These are phyloP conservation scores for Dothidotthia symphoricarpi DNA, from an alignment of 2,329 filamentous ascomycete genomes.

Conservation along the genomic window DNA sequence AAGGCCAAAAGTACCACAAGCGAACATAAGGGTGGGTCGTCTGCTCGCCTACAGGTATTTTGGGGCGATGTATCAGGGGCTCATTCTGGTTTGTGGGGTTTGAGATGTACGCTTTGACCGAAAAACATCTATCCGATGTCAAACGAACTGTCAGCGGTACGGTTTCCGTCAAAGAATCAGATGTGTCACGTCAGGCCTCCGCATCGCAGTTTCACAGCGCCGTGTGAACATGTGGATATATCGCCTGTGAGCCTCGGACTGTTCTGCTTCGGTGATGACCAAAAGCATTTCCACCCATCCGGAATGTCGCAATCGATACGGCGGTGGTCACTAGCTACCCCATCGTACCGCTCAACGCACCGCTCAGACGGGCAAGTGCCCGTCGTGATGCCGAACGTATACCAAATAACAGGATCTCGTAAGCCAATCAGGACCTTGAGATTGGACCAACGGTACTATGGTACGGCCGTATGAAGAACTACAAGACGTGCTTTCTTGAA, in stretches of 20 bases:
- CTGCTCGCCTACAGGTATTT: constrained; percentile 6
- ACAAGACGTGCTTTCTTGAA: no score
- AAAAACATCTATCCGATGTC: constrained; percentile 7
- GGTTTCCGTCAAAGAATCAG: neutral
- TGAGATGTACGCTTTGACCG: constrained; percentile 18
- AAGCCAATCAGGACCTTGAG: no score
- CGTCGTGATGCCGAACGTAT: neutral
- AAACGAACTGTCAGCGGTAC: constrained; percentile 9
- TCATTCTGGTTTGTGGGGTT: constrained; percentile 11
- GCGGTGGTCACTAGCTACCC: neutral
- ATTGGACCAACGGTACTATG: no score
- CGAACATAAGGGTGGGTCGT: neutral
- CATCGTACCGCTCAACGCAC: neutral
- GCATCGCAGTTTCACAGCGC: no score
- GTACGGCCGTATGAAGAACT: no score
- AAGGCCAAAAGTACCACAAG: constrained; percentile 6
- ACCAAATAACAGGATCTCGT: no score
- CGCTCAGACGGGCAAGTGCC: neutral
- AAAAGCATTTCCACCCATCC: no score
- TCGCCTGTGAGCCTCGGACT: no score
- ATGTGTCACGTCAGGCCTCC: neutral
- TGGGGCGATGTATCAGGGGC: constrained; percentile 14
- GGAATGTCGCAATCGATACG: neutral
- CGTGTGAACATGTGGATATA: no score
- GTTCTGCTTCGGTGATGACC: no score